Percentiles rank a stretch among this genome's conserved stretches.
Evolutionary conservation across 371 early-diverging fungal genomes (phyloP).

Genomic region (Astathelohania contejeani): DNA sequence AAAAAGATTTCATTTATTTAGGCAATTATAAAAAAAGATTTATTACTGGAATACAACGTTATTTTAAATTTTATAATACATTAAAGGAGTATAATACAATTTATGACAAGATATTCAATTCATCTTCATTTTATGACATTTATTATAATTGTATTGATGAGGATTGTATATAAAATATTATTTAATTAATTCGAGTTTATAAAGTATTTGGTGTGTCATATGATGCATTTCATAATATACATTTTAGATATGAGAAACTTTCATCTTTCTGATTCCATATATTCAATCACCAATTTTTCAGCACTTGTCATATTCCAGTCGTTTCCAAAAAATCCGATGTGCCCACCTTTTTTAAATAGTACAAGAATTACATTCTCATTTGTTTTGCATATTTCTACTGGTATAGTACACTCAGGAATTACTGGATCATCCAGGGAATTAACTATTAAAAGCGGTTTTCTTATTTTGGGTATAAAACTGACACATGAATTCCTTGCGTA

Average conservation of each 20-base stretch:
- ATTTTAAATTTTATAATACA: too few relatives aligned
- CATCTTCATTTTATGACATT: too few relatives aligned
- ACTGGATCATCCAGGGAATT: constrained; percentile 79
- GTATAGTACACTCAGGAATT: constrained; percentile 58
- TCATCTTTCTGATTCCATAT: constrained; percentile 6
- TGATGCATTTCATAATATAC: too few relatives aligned
- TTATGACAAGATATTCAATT: too few relatives aligned
- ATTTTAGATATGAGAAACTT: neutral
- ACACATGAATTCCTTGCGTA: constrained; percentile 34
- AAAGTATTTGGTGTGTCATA: too few relatives aligned
- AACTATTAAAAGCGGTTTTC: constrained; percentile 61
- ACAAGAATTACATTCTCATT: constrained; percentile 72
- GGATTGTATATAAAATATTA: too few relatives aligned
- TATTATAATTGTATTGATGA: too few relatives aligned
- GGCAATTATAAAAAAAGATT: too few relatives aligned
- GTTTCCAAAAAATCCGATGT: constrained; percentile 61
- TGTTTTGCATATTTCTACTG: constrained; percentile 56
- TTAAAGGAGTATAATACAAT: too few relatives aligned
- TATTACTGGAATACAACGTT: too few relatives aligned
- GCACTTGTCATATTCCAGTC: constrained; percentile 25
- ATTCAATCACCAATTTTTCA: constrained; percentile 40
- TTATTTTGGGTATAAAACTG: constrained; percentile 32
- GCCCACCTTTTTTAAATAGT: constrained; percentile 68
- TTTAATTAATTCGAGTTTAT: too few relatives aligned
- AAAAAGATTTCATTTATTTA: too few relatives aligned